Evolutionary conservation across 768 basidiomycete species (phyloP), one percentile per base, ranked within the genome.

Genomic region (Tulasnella sp.): DNA sequence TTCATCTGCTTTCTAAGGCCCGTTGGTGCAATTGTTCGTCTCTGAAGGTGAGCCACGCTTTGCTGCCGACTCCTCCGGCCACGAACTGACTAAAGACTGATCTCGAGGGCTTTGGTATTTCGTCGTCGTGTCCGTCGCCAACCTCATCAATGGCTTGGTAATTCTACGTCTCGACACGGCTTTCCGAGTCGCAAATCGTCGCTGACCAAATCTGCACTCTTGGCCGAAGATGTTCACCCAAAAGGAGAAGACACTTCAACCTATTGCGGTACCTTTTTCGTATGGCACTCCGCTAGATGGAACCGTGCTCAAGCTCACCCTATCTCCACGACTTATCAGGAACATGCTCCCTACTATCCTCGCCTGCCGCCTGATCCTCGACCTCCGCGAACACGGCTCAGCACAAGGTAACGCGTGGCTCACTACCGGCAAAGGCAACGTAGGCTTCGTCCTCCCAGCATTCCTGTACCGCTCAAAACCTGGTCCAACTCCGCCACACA

Each of bases 101-200:
- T 76, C 29, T 17, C 4, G 79, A 90, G 91, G 92, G 78, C 89
- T 93, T 78, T 93, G 93, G 82, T 94, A 93, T 80, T 94, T 93
- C 81, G 86, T 94, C 77, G 83, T 94, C 79, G 93, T 94, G 81
- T 93, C 92, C n/a, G 89, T 93, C 72, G 92, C 92, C 69, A 94
- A 94, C 84, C 84, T 94, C 85, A 86, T 87, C 74, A 77, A 72
- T n/a, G 71, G 71, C 17, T 45, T 72, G 40, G 71, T 72, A 40
- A 11, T 39, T 45, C 38, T 52, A 9, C 29, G 7, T 1, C 38
- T 34, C 5, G 67, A 36, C n/a, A 39, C 12, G 15, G 8, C 67
- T 9, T 68, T 68, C n/a, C 6, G 6, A 29, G 34, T 34, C 15
- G 15, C 7, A 68, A 68, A 34, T 29, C 5, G 49, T 7, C 49